phyloP scores from a whole-genome alignment of 2,329 filamentous ascomycete genomes.

The Cordyceps farinosa region DNA sequence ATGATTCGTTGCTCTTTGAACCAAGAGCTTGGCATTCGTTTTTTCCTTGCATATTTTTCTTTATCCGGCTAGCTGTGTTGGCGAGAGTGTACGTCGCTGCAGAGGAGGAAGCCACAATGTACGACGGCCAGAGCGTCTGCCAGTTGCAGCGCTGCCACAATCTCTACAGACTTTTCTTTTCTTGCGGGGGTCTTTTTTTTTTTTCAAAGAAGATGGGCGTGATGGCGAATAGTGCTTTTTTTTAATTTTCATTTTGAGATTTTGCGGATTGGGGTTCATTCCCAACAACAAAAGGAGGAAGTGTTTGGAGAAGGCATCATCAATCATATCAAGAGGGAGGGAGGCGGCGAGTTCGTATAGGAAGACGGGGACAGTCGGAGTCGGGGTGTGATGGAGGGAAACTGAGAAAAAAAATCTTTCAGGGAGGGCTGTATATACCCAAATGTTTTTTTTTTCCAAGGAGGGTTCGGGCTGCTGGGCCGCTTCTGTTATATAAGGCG shows the following conservation, averaged over 20 bases:
- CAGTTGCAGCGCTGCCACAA: conserved; percentile 13
- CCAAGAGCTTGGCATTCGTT: conserved; percentile 4
- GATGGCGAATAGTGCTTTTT: background rate
- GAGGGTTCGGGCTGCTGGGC: background rate
- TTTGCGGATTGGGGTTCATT: background rate
- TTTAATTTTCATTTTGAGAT: background rate
- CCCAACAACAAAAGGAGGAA: background rate
- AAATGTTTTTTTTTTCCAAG: background rate
- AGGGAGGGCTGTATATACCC: conserved; percentile 15
- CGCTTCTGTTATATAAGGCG: conserved; percentile 9
- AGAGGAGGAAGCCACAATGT: background rate
- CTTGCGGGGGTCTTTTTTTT: background rate
- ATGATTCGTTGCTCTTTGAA: background rate
- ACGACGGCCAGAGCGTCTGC: conserved; percentile 6
- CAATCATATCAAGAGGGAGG: background rate
- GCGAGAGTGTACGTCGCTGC: background rate
- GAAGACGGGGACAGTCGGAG: background rate
- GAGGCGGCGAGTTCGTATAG: background rate
- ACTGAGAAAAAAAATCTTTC: background rate
- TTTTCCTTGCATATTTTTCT: background rate
- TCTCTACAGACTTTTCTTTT: conserved; percentile 3
- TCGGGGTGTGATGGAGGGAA: background rate
- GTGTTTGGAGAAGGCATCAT: background rate
- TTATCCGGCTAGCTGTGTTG: background rate
- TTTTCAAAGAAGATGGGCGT: conserved; percentile 1